Evolutionary conservation across 495 filamentous ascomycete species (phyloP), one percentile per base, ranked within the genome.

Genomic region (Penicillium paxilli): DNA sequence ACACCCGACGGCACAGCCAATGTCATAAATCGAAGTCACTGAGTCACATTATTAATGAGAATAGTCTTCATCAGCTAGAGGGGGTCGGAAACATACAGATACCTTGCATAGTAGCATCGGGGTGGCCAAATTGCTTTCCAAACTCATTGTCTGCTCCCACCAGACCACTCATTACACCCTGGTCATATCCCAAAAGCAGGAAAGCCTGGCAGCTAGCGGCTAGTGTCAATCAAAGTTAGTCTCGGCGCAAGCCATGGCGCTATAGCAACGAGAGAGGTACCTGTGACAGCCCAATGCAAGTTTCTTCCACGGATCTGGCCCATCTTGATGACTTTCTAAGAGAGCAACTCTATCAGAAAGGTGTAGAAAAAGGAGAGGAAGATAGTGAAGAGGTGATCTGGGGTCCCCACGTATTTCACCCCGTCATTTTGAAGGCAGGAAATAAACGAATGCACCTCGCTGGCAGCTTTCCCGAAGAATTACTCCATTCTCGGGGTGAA

Each of bases 1-100:
- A 23, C 72, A 76, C 3, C 78, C 78, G 7, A 72, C 51, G 6
- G 76, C 71, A 38, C 74, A 74, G 8, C 78, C 78, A 37, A 80
- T 70, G 50, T 79, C 72, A 52, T 78, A 79, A 22, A 79, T 65
- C 0, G 71, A 73, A 10, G 72, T 76, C 44, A 78, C 57, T 60
- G 16, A 38, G 3, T 3, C 35, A 4, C 14, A 16, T 4, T 8
- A 5, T 38, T 38, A 38, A n/a, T 19, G 2, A 1, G 8, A n/a
- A 16, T 20, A 8, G 17, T 38, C 35, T 38, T 7, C 5, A 19
- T 19, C n/a, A 32, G 16, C 35, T 17, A 3, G 35, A 38, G 12
- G 10, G 16, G 1, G 6, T 4, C 17, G n/a, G 17, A 12, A 11
- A 44, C 52, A 7, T 32, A 60, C 57, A 67, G 14, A 75, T 70